These are phyloP conservation scores for Fusarium chlamydosporum DNA, from an alignment of 2,329 filamentous ascomycete genomes.

Conservation along the genomic window DNA sequence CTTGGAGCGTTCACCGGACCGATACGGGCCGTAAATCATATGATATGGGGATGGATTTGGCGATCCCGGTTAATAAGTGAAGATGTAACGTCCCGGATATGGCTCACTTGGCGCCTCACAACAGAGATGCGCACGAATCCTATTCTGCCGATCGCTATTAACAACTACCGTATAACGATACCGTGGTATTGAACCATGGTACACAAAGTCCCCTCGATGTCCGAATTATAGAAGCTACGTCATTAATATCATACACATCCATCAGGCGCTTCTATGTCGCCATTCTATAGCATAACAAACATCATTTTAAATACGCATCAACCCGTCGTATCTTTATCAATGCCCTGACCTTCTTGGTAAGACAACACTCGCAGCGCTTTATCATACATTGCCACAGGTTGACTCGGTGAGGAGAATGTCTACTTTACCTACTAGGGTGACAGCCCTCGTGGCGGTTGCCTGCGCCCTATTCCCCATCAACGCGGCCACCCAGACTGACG, in stretches of 20 bases:
- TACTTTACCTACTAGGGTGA: background rate
- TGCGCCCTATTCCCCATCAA: background rate
- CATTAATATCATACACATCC: background rate
- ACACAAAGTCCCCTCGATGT: background rate
- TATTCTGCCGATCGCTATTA: background rate
- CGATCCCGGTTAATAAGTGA: conserved; percentile 9
- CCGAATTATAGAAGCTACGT: background rate
- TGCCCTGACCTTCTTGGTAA: background rate
- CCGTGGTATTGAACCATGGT: background rate
- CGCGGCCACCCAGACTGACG: background rate
- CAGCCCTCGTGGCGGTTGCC: background rate
- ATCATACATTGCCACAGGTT: no score
- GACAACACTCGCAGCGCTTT: accelerated
- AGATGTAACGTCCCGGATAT: background rate
- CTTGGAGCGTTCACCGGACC: background rate
- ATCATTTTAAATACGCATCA: background rate
- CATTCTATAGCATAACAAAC: background rate
- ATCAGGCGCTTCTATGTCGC: no score
- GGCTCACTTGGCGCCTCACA: background rate
- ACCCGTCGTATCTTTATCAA: accelerated
- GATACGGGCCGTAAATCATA: background rate
- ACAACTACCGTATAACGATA: background rate
- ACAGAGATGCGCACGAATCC: conserved; percentile 20
- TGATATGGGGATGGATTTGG: background rate
- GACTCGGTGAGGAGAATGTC: background rate